Evolutionary conservation across 257 asterid genomes (phyloP).

Genomic region (Avicennia marina): DNA sequence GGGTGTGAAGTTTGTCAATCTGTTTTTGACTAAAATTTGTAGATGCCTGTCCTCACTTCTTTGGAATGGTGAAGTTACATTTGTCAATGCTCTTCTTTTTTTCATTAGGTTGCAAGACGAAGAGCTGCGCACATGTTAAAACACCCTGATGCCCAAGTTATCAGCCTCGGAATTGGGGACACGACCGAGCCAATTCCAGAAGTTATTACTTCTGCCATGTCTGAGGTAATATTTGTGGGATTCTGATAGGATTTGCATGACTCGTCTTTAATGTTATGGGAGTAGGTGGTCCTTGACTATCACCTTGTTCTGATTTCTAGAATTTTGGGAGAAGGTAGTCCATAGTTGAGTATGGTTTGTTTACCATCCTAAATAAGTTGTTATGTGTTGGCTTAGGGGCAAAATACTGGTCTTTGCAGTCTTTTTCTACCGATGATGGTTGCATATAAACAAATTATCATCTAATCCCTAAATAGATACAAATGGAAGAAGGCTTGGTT

Average conservation of each 20-base stretch:
- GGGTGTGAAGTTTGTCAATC: neutral
- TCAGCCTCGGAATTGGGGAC: constrained; percentile 98
- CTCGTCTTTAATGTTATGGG: neutral
- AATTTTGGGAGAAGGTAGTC: neutral
- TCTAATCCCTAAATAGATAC: constrained; percentile 7
- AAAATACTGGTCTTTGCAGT: neutral
- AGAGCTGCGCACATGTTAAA: constrained; percentile 72
- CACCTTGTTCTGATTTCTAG: neutral
- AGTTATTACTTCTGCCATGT: constrained; percentile 82
- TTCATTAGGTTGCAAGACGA: constrained; percentile 71
- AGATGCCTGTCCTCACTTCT: too few species aligned
- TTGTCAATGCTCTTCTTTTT: too few species aligned
- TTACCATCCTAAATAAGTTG: neutral
- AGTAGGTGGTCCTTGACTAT: constrained; percentile 7
- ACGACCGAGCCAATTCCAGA: constrained; percentile 97
- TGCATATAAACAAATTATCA: neutral
- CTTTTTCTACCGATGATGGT: neutral
- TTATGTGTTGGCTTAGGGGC: constrained; percentile 1
- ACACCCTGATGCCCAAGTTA: constrained; percentile 83
- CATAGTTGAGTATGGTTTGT: neutral
- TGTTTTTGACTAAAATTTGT: neutral
- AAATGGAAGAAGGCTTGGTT: neutral
- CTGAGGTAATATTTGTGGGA: constrained; percentile 50
- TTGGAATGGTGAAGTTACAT: too few species aligned
- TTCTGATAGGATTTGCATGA: neutral